Percentiles rank a stretch among this genome's conserved stretches.
Conservation (phyloP, 768 basidiomycete species). For the Leccinum longicurvipes region DNA sequence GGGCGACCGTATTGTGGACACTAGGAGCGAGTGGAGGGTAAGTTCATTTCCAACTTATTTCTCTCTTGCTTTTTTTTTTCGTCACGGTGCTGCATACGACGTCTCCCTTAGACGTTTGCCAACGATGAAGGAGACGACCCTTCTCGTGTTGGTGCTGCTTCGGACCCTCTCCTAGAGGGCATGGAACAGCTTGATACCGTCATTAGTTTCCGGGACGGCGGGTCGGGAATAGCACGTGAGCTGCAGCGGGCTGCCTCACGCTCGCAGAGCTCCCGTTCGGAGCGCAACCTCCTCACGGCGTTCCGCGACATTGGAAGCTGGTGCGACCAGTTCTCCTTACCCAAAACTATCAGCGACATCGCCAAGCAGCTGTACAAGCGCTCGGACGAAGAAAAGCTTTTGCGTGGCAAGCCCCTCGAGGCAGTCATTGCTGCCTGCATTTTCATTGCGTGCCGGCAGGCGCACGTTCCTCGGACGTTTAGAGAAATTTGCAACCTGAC, state of each 20-base stretch:
- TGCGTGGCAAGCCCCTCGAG: slow-evolving; percentile 87
- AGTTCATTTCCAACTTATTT: slow-evolving; percentile 34
- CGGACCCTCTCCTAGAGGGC: slow-evolving; percentile 90
- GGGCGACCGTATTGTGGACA: slow-evolving; percentile 96
- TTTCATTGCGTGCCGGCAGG: slow-evolving; percentile 95
- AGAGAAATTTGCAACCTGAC: slow-evolving; percentile 93
- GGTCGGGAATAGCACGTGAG: slow-evolving; percentile 86
- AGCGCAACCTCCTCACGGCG: slow-evolving; percentile 81
- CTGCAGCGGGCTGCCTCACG: slow-evolving; percentile 77
- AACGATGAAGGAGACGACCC: slow-evolving; percentile 99
- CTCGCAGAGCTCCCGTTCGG: slow-evolving; percentile 71
- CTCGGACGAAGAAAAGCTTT: slow-evolving; percentile 90
- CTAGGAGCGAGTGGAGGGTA: slow-evolving; percentile 96
- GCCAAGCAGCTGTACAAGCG: slow-evolving; percentile 98
- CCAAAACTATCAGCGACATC: slow-evolving; percentile 91
- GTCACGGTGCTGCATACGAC: slow-evolving; percentile 22
- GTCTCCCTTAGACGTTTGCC: slow-evolving; percentile 81
- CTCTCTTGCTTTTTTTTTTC: slow-evolving; percentile 9
- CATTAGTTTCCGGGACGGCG: slow-evolving; percentile 94
- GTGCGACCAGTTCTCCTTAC: slow-evolving; percentile 95
- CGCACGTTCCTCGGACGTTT: slow-evolving; percentile 93
- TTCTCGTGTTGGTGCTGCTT: slow-evolving; percentile 97
- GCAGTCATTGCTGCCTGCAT: slow-evolving; percentile 97
- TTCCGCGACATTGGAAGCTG: slow-evolving; percentile 90
- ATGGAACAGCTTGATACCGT: slow-evolving; percentile 93